Evolutionary conservation across 2,329 filamentous ascomycete genomes (phyloP), one percentile per base, ranked within the genome.

Genomic region (Alternaria gansuensis): DNA sequence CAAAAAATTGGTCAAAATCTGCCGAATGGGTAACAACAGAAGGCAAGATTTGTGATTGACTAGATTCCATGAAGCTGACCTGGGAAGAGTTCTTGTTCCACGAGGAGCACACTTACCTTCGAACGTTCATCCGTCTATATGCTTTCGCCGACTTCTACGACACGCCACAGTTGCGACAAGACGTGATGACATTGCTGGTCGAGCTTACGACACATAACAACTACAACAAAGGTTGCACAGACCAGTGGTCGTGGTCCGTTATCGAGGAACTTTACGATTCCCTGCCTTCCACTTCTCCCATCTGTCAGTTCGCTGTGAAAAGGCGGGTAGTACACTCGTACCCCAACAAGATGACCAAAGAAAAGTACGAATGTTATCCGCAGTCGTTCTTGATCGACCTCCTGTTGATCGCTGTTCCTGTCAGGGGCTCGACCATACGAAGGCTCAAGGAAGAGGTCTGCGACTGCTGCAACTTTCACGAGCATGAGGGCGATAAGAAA

Each of bases 321-420:
- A 17, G 17, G 17, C 17, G 17, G 17, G 17, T 17, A 17, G 17
- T 17, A 17, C 17, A 17, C 17, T 17, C 17, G 17, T 17, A 17
- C 6, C 31, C 31, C 8, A 13, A 9, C 17, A 17, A 11, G 31
- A 33, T 33, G 13, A 33, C 3, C 31, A 33, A 33, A 10, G 31
- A 33, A 11, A 11, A 33, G 31, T 33, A n/a, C 14, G 34, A 3
- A 37, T 3, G 4, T n/a, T 17, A 39, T 39, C 36, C n/a, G 9
- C 10, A 39, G 17, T 39, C 37, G 6, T 41, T 41, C 3, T 8
- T 41, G 2, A 23, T 9, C 6, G 39, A 41, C 24, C 5, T 40
- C 0, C 11, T 40, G 17, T 1, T 2, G 5, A 1, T 21, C 0
- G n/a, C 37, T 6, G 0, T 23, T 0, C 37, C 17, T 0, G 11